These are phyloP conservation scores for Pecoramyces ruminantium DNA, from an alignment of 192 early-diverging fungal genomes.

Conservation along the genomic window DNA sequence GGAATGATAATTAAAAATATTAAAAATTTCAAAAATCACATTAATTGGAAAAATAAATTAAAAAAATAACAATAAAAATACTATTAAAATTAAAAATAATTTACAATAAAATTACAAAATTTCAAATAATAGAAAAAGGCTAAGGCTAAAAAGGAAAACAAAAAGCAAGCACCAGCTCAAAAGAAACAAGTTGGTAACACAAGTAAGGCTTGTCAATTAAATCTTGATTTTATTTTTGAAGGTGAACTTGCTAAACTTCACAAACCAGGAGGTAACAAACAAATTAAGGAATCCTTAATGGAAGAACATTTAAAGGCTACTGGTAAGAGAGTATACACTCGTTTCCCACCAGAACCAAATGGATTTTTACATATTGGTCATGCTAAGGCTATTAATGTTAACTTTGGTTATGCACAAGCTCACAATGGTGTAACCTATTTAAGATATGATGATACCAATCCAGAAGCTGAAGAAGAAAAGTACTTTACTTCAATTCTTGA, in stretches of 20 bases:
- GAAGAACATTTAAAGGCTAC: slow-evolving; percentile 78
- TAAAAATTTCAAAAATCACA: too few relatives aligned
- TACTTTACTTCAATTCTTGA: slow-evolving; percentile 94
- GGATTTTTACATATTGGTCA: slow-evolving; percentile 98
- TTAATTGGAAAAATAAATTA: too few relatives aligned
- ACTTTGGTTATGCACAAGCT: slow-evolving; percentile 92
- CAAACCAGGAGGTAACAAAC: slow-evolving; percentile 88
- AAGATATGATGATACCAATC: slow-evolving; percentile 78
- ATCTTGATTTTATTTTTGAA: slow-evolving; percentile 51
- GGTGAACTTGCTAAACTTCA: slow-evolving; percentile 86
- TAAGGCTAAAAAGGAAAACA: slow-evolving; percentile 11
- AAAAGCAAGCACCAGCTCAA: slow-evolving; percentile 4
- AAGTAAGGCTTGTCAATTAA: slow-evolving; percentile 20
- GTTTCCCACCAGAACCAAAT: slow-evolving; percentile 99
- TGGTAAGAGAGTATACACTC: slow-evolving; percentile 79
- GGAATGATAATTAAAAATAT: too few relatives aligned
- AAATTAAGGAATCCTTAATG: slow-evolving; percentile 83
- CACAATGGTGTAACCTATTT: slow-evolving; percentile 83
- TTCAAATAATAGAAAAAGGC: slow-evolving; percentile 6
- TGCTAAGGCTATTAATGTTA: slow-evolving; percentile 99
- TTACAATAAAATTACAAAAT: too few relatives aligned
- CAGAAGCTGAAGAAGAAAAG: slow-evolving; percentile 83
- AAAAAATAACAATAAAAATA: too few relatives aligned
- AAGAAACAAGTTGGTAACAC: slow-evolving; percentile 7
- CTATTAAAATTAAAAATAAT: too few relatives aligned